These are phyloP conservation scores for Myrica gale DNA, from an alignment of 306 rosid species.

Conservation along the genomic window DNA sequence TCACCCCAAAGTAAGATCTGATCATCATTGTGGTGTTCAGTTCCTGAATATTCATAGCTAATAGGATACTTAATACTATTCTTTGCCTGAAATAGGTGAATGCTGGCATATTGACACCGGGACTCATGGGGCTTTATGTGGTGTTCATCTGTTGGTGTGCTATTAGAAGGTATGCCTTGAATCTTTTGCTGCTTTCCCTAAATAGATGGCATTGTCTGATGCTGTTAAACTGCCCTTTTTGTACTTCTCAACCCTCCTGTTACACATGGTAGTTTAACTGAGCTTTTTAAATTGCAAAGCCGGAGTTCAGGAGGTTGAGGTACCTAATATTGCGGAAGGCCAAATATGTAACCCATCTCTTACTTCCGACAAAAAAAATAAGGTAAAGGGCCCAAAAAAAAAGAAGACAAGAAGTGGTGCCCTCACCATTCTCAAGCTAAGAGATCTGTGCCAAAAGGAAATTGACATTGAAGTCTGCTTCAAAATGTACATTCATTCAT, in stretches of 20 bases:
- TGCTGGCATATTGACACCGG: slow-evolving; percentile 85
- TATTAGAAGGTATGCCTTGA: slow-evolving; percentile 63
- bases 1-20: slow-evolving; percentile 71
- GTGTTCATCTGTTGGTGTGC: slow-evolving; percentile 98
- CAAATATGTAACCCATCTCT: not conserved
- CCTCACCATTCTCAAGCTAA: not conserved
- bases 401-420: not conserved
- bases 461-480: not conserved
- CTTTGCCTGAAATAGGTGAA: slow-evolving; percentile 56
- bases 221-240: not conserved
- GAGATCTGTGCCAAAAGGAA: not conserved
- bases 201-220: not conserved
- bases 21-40: not conserved
- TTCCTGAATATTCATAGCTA: slow-evolving; percentile 17
- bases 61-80: slow-evolving; percentile 14
- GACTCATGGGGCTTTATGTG: slow-evolving; percentile 93
- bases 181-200: slow-evolving; percentile 13
- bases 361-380: not conserved
- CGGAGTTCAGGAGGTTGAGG: not conserved
- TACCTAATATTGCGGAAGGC: not conserved
- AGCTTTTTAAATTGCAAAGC: not conserved
- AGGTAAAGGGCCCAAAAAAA: not conserved
- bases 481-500: not conserved
- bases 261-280: not conserved
- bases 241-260: not conserved